Evolutionary conservation across 2,329 filamentous ascomycete genomes (phyloP), one percentile per base, ranked within the genome.

Genomic region (Calonectria leucothoes): DNA sequence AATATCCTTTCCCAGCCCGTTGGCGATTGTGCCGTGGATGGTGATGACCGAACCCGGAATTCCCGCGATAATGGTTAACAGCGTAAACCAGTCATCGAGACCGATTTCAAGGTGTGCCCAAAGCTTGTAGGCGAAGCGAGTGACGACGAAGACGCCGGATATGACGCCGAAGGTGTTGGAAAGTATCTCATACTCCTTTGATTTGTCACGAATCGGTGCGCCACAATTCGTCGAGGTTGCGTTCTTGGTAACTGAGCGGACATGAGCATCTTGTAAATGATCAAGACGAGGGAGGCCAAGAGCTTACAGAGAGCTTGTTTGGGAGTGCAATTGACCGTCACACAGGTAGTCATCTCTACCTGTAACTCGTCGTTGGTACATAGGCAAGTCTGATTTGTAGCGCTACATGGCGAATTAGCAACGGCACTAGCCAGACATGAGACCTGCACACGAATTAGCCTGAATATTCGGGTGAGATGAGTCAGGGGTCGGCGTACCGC

Each of bases 1-100:
- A 17, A 90, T 83, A 59, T 91, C 89, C 23, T 78, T 83, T 11
- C 89, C 88, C 5, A 90, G 81, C 3, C 89, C 89, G 65, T 86
- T 83, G 31, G 82, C 76, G 0, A 76, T 78, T 2, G 83, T 76
- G 6, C 83, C 82, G 17, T 82, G 70, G 0, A 81, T 75, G 66
- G 69, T 82, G 63, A 86, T 78, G 1, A 83, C 75, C 0, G 81
- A 79, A 23, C 75, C 80, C 0, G 83, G 83, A 2, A 85, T 74
- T 3, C 81, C 82, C 1, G 75, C 42, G 25, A 80, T 8, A 23
- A 83, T 74, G 2, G 82, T 78, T 6, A 80, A 27, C 12, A 83
- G 72, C 15, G 83, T 82, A 35, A 83, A 81, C 77, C 82, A 83
- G 69, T 87, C 86, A 68, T 87, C 85, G 4, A 85, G 74, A 0